Evolutionary conservation across 257 asterid genomes (phyloP).

Genomic region (Verbena officinalis): DNA sequence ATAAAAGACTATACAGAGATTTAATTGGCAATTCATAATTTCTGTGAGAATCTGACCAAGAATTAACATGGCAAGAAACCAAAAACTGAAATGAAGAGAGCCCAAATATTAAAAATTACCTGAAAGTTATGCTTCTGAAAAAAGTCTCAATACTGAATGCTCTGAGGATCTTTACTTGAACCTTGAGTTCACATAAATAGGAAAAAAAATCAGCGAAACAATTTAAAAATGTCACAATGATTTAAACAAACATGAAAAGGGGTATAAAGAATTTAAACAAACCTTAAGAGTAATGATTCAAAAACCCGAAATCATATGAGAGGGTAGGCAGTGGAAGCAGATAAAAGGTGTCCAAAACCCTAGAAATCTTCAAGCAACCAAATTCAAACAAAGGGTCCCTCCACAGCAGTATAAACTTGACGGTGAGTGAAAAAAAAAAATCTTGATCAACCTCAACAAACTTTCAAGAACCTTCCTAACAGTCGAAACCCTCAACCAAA

Average conservation of each 20-base stretch:
- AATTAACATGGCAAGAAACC: not conserved
- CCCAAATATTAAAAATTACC: slow-evolving; percentile 15
- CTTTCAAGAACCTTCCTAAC: slow-evolving; percentile 9
- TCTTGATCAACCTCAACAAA: slow-evolving; percentile 19
- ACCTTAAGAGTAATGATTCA: slow-evolving; percentile 31
- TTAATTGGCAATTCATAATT: not conserved
- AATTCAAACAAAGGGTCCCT: not conserved
- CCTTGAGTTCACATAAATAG: slow-evolving; percentile 21
- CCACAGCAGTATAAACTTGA: not conserved
- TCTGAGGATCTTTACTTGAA: slow-evolving; percentile 7
- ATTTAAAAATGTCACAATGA: not conserved
- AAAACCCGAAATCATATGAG: slow-evolving; percentile 30
- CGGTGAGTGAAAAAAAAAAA: not conserved
- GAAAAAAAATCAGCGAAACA: slow-evolving; percentile 11
- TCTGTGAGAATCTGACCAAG: not conserved
- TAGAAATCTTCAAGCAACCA: slow-evolving; percentile 18
- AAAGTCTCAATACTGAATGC: not conserved
- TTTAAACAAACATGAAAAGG: not conserved
- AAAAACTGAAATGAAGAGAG: slow-evolving; percentile 1
- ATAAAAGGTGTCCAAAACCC: slow-evolving; percentile 28
- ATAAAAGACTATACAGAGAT: not conserved
- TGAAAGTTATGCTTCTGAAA: slow-evolving; percentile 5
- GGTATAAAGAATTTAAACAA: slow-evolving; percentile 1
- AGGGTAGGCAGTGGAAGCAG: slow-evolving; percentile 7
- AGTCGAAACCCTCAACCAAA: slow-evolving; percentile 15